Evolutionary conservation across 257 asterid genomes (phyloP).

Genomic region (Capsicum pubescens): DNA sequence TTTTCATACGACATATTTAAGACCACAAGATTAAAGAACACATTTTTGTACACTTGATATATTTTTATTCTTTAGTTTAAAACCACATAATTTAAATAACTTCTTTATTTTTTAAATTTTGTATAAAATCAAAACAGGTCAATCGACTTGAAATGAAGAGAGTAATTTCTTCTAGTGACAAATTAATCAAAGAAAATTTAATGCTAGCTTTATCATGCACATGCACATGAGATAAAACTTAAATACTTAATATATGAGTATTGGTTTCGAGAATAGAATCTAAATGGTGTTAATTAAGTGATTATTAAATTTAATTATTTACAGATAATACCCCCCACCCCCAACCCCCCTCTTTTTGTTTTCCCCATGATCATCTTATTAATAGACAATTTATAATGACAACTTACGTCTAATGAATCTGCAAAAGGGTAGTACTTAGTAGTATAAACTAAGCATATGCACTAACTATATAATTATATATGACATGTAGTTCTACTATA

Average conservation of each 20-base stretch:
- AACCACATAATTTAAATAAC: too few species aligned
- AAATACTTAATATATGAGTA: too few species aligned
- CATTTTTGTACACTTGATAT: too few species aligned
- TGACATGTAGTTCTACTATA: not conserved
- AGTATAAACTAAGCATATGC: conserved; percentile 1
- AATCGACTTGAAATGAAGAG: too few species aligned
- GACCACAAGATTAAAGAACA: too few species aligned
- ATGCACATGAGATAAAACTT: too few species aligned
- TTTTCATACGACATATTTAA: too few species aligned
- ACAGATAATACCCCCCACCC: too few species aligned
- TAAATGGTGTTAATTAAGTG: not conserved
- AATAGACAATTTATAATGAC: conserved; percentile 5
- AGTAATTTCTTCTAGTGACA: not conserved
- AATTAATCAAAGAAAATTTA: not conserved
- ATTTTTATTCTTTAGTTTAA: too few species aligned
- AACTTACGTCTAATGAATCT: not conserved
- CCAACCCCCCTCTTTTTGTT: too few species aligned
- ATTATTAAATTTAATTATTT: not conserved
- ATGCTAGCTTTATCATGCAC: not conserved
- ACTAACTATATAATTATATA: not conserved
- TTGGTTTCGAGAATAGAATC: not conserved
- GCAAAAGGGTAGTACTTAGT: not conserved
- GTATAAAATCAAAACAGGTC: too few species aligned
- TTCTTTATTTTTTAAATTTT: too few species aligned
- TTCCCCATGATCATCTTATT: not conserved